phyloP scores from a whole-genome alignment of 768 basidiomycete genomes.

The Boletus edulis region DNA sequence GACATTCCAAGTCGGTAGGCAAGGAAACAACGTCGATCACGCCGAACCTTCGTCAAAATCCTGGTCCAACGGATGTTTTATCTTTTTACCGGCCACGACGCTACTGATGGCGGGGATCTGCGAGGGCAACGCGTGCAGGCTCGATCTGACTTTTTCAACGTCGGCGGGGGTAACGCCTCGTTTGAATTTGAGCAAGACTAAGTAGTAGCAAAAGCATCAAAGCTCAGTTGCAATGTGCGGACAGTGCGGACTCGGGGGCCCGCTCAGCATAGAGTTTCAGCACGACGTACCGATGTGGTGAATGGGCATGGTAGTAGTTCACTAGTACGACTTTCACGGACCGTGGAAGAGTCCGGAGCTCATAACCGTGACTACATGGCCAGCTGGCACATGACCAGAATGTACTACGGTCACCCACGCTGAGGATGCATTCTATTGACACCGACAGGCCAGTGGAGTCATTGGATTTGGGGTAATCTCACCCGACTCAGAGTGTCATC shows the following conservation, averaged over 20 bases:
- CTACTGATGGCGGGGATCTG: slow-evolving; percentile 18
- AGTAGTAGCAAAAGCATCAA: neutral
- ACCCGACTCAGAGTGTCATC: no score
- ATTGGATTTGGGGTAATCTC: no score
- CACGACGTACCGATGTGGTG: slow-evolving; percentile 23
- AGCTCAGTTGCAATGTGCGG: no score
- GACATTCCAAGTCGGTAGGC: no score
- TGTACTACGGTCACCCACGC: no score
- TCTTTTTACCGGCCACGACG: slow-evolving; percentile 10
- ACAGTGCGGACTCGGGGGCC: no score
- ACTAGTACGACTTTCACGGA: no score
- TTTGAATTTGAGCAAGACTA: slow-evolving; percentile 26
- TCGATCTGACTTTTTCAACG: neutral
- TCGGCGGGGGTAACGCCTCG: slow-evolving; percentile 9
- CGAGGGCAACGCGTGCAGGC: slow-evolving; percentile 8
- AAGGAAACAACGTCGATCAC: neutral
- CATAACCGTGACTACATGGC: no score
- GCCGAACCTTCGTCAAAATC: slow-evolving; percentile 23
- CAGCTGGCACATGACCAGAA: no score
- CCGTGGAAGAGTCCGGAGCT: no score
- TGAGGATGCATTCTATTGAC: no score
- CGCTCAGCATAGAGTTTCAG: neutral
- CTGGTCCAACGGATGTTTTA: slow-evolving; percentile 19
- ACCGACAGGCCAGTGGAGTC: no score
- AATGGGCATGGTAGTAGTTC: slow-evolving; percentile 8